Evolutionary conservation across 2,329 filamentous ascomycete genomes (phyloP), one percentile per base, ranked within the genome.

Genomic region (Rhexocercosporidium sp.): DNA sequence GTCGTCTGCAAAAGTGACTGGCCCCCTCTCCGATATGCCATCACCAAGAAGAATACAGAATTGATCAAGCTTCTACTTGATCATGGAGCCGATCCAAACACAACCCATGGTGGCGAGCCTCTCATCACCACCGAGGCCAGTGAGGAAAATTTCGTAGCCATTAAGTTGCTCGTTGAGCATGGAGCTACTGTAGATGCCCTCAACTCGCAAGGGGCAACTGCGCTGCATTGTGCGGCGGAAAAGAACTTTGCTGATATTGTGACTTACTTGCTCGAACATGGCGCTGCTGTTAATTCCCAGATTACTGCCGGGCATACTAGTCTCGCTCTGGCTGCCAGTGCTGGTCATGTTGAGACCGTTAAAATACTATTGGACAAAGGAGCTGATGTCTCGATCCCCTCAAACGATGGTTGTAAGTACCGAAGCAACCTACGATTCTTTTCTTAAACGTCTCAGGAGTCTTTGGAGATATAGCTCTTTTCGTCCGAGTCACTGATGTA

Each of bases 171-270:
- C 6, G 49, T 75, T 31, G 70, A 68, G 62, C 66, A 70, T 53
- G 73, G 72, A 34, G 70, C 73, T 31, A 63, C 71, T 47, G 69
- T 77, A 31, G 71, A 76, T 67, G 66, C 67, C 49, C 71, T 65
- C 61, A 66, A 75, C 54, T 70, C 71, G 39, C 70, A 72, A 67
- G 72, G 70, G 59, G 70, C 70, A 66, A 76, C 74, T 64, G 72
- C 74, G 49, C 71, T 77, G 57, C 73, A 75, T 51, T 72, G 73
- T 65, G 74, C 75, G 39, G 73, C 69, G 18, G 29, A 47, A 3
- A 31, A 39, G 20, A 44, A 72, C 67, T 66, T 72, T 62, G 53
- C 74, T 60, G 65, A 71, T 25, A 71, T 74, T 51, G 66, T 74
- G 47, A 69, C 71, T 54, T 65, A 76, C 47, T 70, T 77, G 56